Base-by-base conservation (phyloP, 1,139 yeast genomes). In the Diutina pseudorugosa region DNA sequence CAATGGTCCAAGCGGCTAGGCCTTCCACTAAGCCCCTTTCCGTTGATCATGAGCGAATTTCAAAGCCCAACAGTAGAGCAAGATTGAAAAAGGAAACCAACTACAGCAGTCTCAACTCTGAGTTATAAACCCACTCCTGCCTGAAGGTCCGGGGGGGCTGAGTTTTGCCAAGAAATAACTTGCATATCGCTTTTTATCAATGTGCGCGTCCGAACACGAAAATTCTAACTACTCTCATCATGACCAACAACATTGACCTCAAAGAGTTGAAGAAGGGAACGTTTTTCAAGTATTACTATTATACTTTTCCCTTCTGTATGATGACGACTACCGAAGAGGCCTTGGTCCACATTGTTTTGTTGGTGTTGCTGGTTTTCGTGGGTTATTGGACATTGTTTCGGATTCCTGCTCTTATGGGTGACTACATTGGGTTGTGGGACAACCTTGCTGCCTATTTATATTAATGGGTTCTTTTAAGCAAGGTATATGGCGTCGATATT, bases 241-340 rank as follows among this genome's bases (percentile, higher is more conserved):
- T 30, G 36, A 9, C 36, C 36, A 30, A 30, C 36, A 14, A 12
- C 36, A 12, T 14, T 14, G n/a, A 30, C 4, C 36, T 30, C 36
- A 30, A 30, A 12, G 4, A 30, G 36, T 30, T 30, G n/a, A 30
- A 12, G 12, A 12, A 30, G n/a, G 36, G 20, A 19, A 40, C 20
- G 44, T 41, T 41, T 11, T 18, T n/a, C 25, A 21, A 45, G 19
- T 45, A 45, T 33, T 45, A 45, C 9, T 27, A 27, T 19, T 27
- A 45, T 33, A 27, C 18, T n/a, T 45, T 45, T n/a, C 49, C 49
- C 40, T 45, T 45, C 27, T 45, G 40, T 9, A 45, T 45, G 49
- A 16, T 45, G 49, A 27, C 49, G 6, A 11, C 6, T 8, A 45
- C 40, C 9, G 49, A 45, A 18, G 40, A 27, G 16, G 18, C 14